Evolutionary conservation across 495 filamentous ascomycete species (phyloP), one percentile per base, ranked within the genome.

Genomic region (Penicillium waksmanii): DNA sequence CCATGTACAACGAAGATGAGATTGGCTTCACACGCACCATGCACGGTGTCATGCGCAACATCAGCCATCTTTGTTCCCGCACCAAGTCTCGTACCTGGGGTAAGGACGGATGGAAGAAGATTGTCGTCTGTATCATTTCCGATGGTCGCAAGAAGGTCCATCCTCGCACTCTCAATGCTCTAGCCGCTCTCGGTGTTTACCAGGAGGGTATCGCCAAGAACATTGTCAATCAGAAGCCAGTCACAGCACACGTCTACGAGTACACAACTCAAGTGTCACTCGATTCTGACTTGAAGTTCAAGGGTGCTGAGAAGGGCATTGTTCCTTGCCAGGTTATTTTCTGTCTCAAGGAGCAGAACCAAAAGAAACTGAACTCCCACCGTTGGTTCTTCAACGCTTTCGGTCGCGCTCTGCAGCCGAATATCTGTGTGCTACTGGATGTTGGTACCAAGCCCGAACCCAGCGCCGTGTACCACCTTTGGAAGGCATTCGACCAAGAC

Each of bases 341-440:
- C 71, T 99, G 96, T 71, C 76, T 99, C 53, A 99, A 99, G 77
- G 96, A 99, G 70, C 92, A 96, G 76, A 99, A 99, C 72, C 82
- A 88, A 66, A 96, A 97, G 80, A 99, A 98, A 78, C 82, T 99
- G 51, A 99, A 99, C 78, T 96, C 92, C 5, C 96, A 99, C 77
- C 87, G 96, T 51, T 99, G 96, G 96, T 97, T 97, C 77, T 99
- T 99, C 78, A 98, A 99, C 71, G 96, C 94, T 3, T 97, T 99
- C 60, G 96, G 96, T 55, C 87, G 89, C 62, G 90, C 93, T 3
- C 80, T 99, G 12, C 93, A 91, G 52, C 96, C 96, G 0, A 98
- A 99, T 60, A 90, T 99, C 47, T 98, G 96, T 73, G 96, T 98
- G 69, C 77, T 98, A 51, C 87, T 98, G 9, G 95, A 98, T 70